These are phyloP conservation scores for Afroboletus lepidellus DNA, from an alignment of 1,284 basidiomycete genomes.

Conservation along the genomic window DNA sequence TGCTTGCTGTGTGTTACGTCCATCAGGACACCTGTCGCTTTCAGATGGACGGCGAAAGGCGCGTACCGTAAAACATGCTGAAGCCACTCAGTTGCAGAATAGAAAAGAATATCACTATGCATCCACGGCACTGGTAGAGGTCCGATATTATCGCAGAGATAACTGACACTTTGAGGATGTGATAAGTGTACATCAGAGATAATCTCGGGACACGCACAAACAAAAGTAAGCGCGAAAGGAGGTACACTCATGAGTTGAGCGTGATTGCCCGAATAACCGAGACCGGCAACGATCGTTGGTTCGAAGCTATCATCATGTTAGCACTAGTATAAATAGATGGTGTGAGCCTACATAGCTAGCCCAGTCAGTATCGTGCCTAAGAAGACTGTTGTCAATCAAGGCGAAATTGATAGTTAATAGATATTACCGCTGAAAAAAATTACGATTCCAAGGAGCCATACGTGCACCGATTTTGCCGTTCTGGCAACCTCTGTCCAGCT, in stretches of 20 bases:
- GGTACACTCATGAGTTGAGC: conserved; percentile 3
- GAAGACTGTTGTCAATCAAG: conserved; percentile 6
- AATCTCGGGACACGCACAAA: not conserved
- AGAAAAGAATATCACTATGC: conserved; percentile 37
- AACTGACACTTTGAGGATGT: conserved; percentile 35
- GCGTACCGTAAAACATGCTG: conserved; percentile 45
- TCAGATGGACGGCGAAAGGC: not conserved
- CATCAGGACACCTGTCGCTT: not conserved
- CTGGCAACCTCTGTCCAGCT: conserved; percentile 37
- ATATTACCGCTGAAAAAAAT: conserved; percentile 31
- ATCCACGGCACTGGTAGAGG: conserved; percentile 43
- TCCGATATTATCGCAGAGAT: conserved; percentile 43
- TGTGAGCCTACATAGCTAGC: conserved; percentile 30
- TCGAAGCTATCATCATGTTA: not conserved
- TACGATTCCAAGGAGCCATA: conserved; percentile 25
- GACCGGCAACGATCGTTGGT: not conserved
- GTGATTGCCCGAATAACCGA: not conserved
- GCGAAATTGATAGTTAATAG: not conserved
- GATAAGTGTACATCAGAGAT: not conserved
- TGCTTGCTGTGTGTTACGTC: conserved; percentile 13
- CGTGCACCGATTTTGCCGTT: conserved; percentile 39
- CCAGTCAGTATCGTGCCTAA: conserved; percentile 42
- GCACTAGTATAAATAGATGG: not conserved
- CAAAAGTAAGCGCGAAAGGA: not conserved
- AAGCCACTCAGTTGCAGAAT: conserved; percentile 44